Evolutionary conservation across 1,139 yeast genomes (phyloP).

Genomic region (Scheffersomyces cryptocercus): DNA sequence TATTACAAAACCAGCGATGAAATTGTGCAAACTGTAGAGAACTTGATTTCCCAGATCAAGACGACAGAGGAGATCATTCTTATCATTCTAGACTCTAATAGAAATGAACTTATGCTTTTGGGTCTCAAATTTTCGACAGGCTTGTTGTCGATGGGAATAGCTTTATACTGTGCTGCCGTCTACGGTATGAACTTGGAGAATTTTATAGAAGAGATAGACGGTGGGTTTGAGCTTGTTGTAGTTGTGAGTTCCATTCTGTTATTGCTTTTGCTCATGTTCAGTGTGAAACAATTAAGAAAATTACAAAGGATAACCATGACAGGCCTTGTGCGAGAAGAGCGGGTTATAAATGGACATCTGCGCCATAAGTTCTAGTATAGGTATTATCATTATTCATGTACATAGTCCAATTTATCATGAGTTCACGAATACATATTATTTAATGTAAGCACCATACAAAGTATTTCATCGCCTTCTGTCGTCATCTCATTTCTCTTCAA

Average conservation of each 20-base stretch:
- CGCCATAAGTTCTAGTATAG: no score
- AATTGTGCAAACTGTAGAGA: constrained; percentile 47
- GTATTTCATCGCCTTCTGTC: no score
- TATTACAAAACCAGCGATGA: constrained; percentile 47
- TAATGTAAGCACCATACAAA: no score
- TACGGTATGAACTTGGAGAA: constrained; percentile 48
- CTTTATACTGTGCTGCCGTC: constrained; percentile 41
- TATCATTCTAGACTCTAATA: constrained; percentile 46
- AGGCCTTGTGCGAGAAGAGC: constrained; percentile 26
- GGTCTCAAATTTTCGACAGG: constrained; percentile 47
- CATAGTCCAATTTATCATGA: no score
- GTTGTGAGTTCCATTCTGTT: constrained; percentile 28
- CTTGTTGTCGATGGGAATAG: constrained; percentile 40
- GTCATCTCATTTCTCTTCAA: constrained; percentile 16
- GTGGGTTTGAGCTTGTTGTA: constrained; percentile 39
- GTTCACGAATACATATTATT: no score
- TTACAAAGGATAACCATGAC: constrained; percentile 47
- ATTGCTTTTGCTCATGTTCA: constrained; percentile 24
- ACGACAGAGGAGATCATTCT: constrained; percentile 50
- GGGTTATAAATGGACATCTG: background rate
- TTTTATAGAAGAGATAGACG: constrained; percentile 34
- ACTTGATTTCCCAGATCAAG: constrained; percentile 41
- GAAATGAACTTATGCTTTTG: constrained; percentile 49
- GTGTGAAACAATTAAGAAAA: constrained; percentile 31
- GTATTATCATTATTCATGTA: no score